Evolutionary conservation across 2,329 filamentous ascomycete genomes (phyloP), one percentile per base, ranked within the genome.

Genomic region (Fusarium papillatum): DNA sequence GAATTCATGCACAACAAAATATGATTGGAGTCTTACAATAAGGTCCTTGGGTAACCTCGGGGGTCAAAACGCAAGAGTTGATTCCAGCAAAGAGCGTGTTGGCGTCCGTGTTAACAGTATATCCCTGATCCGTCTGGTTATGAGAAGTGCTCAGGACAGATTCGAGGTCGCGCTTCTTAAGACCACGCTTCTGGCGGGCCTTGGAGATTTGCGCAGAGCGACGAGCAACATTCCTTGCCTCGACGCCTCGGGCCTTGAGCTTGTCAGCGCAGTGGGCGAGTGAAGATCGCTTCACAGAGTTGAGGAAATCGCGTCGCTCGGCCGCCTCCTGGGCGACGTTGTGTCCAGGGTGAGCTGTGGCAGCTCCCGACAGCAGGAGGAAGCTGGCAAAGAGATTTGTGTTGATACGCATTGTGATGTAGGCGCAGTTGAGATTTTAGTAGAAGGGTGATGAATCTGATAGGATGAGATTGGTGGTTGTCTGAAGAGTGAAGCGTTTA

Each of bases 31-130:
- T 38, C 62, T 59, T 79, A 83, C 86, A 77, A 82, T 86, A 78
- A 75, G 88, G 88, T 3, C 88, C 88, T 76, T 89, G 83, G 5
- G 87, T 89, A 14, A 86, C 86, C 74, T 90, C 88, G 0, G 87
- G 87, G 5, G 84, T 86, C 31, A 90, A 81, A 14, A 89, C 82
- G 66, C 88, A 90, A 19, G 86, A 84, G 34, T 81, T 82, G 62
- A 84, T 83, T 26, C 82, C 81, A 4, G 83, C 79, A 70, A 87
- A 87, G 11, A 87, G 79, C 69, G 74, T 80, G 59, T 77, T 76
- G 9, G 82, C 74, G 13, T 80, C 76, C 3, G 83, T 83, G 34
- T 81, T 73, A 7, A 75, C 55, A 13, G 78, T 82, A 72, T 82
- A 84, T 8, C 80, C 80, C 22, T 79, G 67, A 31, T 81, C 80